A percentile compares a stretch with the other conserved stretches of the same genome.
phyloP scores from a whole-genome alignment of 345 rosid species.

The Raphanus sativus region DNA sequence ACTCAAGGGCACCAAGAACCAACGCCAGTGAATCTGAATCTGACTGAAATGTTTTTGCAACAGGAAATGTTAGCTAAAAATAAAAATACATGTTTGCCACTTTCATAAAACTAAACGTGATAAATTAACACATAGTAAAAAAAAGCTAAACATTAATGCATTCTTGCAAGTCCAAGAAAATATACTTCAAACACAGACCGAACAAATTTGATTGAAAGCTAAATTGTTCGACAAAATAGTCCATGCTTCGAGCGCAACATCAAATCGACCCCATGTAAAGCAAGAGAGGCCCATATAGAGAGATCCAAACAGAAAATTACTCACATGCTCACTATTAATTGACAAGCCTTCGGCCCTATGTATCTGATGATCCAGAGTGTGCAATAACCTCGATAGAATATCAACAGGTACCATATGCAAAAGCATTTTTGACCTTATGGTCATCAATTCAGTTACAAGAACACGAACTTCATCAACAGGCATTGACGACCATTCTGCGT shows the following conservation, averaged over 20 bases:
- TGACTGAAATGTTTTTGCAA: constrained; percentile 50
- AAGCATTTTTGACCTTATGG: constrained; percentile 76
- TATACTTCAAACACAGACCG: constrained; percentile 11
- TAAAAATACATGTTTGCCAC: background rate
- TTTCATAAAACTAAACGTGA: constrained; percentile 6
- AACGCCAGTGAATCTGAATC: constrained; percentile 68
- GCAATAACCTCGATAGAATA: constrained; percentile 67
- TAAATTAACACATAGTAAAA: background rate
- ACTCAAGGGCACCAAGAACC: constrained; percentile 87
- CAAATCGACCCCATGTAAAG: background rate
- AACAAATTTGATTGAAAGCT: constrained; percentile 1
- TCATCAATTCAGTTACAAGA: constrained; percentile 79
- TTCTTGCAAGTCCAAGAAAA: constrained; percentile 16
- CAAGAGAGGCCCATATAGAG: background rate
- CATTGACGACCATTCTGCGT: constrained; percentile 75
- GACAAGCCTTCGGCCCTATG: constrained; percentile 98
- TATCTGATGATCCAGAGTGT: constrained; percentile 88
- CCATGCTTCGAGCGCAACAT: constrained; percentile 18
- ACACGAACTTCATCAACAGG: constrained; percentile 66
- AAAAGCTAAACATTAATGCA: background rate
- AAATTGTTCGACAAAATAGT: background rate
- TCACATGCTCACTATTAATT: constrained; percentile 56
- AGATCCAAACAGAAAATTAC: constrained; percentile 43
- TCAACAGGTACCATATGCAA: constrained; percentile 87
- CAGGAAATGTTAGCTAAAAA: constrained; percentile 24